These are phyloP conservation scores for Sinapis alba DNA, from an alignment of 441 rosid species.

Conservation along the genomic window DNA sequence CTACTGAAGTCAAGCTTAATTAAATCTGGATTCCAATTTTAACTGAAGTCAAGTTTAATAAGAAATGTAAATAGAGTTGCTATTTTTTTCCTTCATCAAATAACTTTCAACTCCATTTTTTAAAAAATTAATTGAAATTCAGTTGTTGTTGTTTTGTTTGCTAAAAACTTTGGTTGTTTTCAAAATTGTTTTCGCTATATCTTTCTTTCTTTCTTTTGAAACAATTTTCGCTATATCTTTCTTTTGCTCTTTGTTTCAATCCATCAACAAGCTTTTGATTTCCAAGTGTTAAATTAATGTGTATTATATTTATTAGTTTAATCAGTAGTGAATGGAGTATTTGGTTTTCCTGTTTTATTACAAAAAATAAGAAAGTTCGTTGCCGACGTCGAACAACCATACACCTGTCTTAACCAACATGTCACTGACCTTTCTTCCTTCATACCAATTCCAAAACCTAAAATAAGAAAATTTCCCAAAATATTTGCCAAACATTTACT, in stretches of 20 bases:
- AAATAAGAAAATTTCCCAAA: not conserved
- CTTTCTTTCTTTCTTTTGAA: not conserved
- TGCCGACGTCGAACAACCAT: slow-evolving; percentile 15
- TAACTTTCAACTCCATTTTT: not conserved
- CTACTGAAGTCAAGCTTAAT: not conserved
- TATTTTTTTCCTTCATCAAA: not conserved
- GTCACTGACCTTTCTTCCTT: slow-evolving; percentile 15
- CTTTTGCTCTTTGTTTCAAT: not conserved
- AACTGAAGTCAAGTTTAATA: no score
- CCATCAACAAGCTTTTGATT: not conserved
- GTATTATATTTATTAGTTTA: not conserved
- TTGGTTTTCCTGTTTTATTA: not conserved
- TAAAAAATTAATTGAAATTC: not conserved
- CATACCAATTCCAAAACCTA: not conserved
- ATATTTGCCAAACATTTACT: not conserved
- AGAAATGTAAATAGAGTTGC: not conserved
- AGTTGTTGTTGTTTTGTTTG: not conserved
- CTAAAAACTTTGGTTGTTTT: no score
- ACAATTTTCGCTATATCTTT: not conserved
- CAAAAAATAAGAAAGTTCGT: not conserved
- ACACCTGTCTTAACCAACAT: slow-evolving; percentile 8
- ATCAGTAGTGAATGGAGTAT: not conserved
- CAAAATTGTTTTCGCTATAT: not conserved
- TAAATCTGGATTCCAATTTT: not conserved
- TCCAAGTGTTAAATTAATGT: not conserved